phyloP scores from a whole-genome alignment of 495 filamentous ascomycete species.

The Aspergillus incahuasiensis region DNA sequence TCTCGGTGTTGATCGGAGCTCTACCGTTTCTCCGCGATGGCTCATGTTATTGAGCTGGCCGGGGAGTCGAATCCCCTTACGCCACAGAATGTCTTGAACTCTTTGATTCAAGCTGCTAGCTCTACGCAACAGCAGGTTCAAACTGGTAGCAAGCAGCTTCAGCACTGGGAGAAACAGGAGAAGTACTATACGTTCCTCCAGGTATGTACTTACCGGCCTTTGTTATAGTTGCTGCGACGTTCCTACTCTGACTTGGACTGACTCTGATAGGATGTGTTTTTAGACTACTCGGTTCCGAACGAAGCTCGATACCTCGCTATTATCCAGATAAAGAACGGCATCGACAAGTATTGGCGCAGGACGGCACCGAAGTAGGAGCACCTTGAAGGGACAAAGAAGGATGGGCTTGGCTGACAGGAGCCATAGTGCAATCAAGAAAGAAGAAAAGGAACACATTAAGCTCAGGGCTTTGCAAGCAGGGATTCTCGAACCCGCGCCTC shows the following conservation, averaged over 20 bases:
- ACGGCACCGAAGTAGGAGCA: conserved; percentile 54
- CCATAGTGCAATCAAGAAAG: conserved; percentile 63
- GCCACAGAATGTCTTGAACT: conserved; percentile 64
- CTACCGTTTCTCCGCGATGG: conserved; percentile 28
- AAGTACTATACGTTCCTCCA: conserved; percentile 79
- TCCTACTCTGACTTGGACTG: conserved; percentile 1
- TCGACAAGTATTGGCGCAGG: conserved; percentile 89
- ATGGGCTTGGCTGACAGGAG: not conserved
- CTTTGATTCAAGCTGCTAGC: conserved; percentile 68
- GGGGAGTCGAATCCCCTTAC: conserved; percentile 61
- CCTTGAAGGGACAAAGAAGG: not conserved
- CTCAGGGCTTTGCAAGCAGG: conserved; percentile 65
- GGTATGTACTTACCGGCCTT: conserved; percentile 31
- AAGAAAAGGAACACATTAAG: conserved; percentile 72
- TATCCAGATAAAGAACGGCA: conserved; percentile 92
- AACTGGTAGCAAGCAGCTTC: conserved; percentile 75
- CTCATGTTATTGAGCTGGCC: conserved; percentile 47
- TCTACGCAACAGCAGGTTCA: conserved; percentile 69
- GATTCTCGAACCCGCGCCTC: conserved; percentile 64
- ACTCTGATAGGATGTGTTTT: conserved; percentile 59
- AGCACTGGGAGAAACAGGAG: conserved; percentile 73
- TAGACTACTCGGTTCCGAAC: conserved; percentile 67
- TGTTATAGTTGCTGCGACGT: not conserved
- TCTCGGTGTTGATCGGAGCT: conserved; percentile 1
- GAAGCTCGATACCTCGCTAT: conserved; percentile 83